These are phyloP conservation scores for Trichophyton mentagrophytes DNA, from an alignment of 2,329 filamentous ascomycete species.

Conservation along the genomic window DNA sequence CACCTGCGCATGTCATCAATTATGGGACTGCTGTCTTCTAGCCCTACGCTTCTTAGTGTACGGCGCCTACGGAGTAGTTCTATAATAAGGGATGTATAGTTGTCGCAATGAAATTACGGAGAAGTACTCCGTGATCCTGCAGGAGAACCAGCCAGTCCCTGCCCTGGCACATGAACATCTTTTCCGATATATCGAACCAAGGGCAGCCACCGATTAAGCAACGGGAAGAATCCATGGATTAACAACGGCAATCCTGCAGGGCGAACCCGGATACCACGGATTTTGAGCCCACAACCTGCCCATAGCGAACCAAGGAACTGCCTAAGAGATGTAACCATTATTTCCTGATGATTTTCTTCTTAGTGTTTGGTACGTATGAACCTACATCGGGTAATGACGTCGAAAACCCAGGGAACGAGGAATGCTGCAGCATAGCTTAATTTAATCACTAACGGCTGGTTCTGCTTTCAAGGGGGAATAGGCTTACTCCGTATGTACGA, in stretches of 20 bases:
- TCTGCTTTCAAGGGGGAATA: neutral
- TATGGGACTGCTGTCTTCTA: neutral
- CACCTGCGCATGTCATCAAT: neutral
- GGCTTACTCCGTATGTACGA: neutral
- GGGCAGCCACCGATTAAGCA: neutral
- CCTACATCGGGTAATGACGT: neutral
- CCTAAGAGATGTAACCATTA: neutral
- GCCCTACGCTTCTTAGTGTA: neutral
- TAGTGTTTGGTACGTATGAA: neutral
- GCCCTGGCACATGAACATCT: neutral
- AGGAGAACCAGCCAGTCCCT: neutral
- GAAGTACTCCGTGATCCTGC: neutral
- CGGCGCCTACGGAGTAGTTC: neutral
- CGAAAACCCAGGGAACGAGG: neutral
- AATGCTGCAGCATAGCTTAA: neutral
- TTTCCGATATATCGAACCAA: neutral
- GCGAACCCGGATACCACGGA: neutral
- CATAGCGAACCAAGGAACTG: neutral
- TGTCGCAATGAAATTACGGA: neutral
- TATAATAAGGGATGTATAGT: neutral
- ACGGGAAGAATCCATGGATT: slow-evolving; percentile 2
- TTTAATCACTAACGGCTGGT: neutral
- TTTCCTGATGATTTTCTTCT: neutral
- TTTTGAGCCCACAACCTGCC: neutral
- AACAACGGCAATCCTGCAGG: neutral